These are phyloP conservation scores for Aspergillus biplanus DNA, from an alignment of 495 filamentous ascomycete genomes.

Conservation along the genomic window DNA sequence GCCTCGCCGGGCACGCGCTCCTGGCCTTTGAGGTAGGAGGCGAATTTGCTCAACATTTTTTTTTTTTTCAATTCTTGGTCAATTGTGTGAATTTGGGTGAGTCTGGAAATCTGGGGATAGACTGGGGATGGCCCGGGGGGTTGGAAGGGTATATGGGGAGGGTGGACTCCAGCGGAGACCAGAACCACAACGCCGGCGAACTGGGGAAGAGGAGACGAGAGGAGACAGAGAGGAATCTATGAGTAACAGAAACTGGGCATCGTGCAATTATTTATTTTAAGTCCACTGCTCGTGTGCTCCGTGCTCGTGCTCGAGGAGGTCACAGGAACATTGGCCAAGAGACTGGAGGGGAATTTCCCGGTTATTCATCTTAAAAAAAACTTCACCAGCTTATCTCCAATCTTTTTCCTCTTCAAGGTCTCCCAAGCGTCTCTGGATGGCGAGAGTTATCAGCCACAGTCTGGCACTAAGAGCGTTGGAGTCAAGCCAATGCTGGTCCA, in stretches of 20 bases:
- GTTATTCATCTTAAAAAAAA: not conserved
- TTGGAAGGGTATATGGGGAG: not conserved
- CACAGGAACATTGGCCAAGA: not conserved
- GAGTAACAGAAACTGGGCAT: not conserved
- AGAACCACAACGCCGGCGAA: not conserved
- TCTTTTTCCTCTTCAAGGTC: too few species aligned
- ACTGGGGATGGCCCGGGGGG: too few species aligned
- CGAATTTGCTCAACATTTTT: conserved; percentile 8
- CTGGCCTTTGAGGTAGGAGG: conserved; percentile 15
- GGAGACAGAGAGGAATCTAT: not conserved
- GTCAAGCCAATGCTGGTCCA: not conserved
- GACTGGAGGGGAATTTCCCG: not conserved
- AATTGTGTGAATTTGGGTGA: not conserved
- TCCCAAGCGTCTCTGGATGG: too few species aligned
- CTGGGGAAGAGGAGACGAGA: not conserved
- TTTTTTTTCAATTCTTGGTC: not conserved
- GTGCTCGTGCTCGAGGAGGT: not conserved
- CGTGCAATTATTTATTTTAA: too few species aligned
- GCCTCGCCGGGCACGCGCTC: conserved; percentile 18
- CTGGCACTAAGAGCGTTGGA: not conserved
- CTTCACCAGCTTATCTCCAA: not conserved
- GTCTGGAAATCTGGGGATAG: not conserved
- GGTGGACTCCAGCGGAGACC: not conserved
- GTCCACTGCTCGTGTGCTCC: too few species aligned
- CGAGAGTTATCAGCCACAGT: not conserved